Conservation (phyloP, 2,329 filamentous ascomycete species). For the Clathrospora elynae region DNA sequence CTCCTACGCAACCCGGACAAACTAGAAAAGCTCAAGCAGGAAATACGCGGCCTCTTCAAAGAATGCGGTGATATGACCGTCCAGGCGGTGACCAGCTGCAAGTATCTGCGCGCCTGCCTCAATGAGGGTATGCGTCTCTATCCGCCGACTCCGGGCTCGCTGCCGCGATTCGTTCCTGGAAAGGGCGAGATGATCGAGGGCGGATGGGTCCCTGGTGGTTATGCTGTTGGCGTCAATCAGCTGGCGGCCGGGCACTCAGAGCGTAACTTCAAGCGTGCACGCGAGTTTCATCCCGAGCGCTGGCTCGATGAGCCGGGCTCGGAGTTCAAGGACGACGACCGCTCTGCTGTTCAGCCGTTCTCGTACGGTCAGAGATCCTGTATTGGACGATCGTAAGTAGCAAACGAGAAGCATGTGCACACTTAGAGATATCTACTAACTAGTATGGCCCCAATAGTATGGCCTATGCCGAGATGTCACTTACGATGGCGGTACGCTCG, state of each 20-base stretch:
- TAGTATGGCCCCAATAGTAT: not conserved
- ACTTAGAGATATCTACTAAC: not conserved
- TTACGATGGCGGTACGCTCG: slow-evolving; percentile 6
- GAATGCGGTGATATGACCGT: slow-evolving; percentile 18
- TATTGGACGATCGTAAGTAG: slow-evolving; percentile 14
- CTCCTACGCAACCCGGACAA: slow-evolving; percentile 15
- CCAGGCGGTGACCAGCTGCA: slow-evolving; percentile 4
- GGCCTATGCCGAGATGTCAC: slow-evolving; percentile 8
- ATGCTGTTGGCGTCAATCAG: slow-evolving; percentile 26
- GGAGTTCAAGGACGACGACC: slow-evolving; percentile 35
- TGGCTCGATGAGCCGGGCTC: slow-evolving; percentile 8
- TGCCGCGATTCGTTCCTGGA: slow-evolving; percentile 22
- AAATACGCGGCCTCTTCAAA: slow-evolving; percentile 15
- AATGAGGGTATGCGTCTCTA: slow-evolving; percentile 24
- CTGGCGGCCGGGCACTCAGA: slow-evolving; percentile 18
- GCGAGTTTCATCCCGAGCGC: slow-evolving; percentile 16
- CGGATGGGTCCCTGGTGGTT: slow-evolving; percentile 22
- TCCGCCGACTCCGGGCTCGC: slow-evolving; percentile 18
- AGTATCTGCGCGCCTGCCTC: slow-evolving; percentile 23
- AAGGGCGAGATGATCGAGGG: slow-evolving; percentile 23
- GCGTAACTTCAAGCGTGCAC: slow-evolving; percentile 25
- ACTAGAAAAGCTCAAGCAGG: slow-evolving; percentile 16
- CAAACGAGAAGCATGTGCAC: too few species aligned
- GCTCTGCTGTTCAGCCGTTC: slow-evolving; percentile 36
- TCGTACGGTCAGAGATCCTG: slow-evolving; percentile 15